Conservation (phyloP, 805 yeast species). For the Teunomyces tritomae region DNA sequence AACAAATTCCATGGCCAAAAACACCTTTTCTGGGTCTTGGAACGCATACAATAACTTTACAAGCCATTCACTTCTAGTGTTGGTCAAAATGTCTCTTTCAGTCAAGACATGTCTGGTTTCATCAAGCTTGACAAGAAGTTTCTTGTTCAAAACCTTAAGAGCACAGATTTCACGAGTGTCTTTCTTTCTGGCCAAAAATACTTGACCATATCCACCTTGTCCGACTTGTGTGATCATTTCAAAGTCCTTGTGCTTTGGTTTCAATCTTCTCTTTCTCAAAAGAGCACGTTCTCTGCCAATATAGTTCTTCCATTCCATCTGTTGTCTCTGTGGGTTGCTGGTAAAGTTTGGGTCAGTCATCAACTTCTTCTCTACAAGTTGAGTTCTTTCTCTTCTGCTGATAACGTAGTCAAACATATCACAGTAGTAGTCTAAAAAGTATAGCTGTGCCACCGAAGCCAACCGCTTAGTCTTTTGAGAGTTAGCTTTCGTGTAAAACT, state of each 20-base stretch:
- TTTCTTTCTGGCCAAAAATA: conserved; percentile 88
- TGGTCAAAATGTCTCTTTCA: conserved; percentile 95
- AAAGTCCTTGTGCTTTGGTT: conserved; percentile 92
- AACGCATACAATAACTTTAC: conserved; percentile 92
- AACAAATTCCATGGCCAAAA: conserved; percentile 98
- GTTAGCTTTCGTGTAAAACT: conserved; percentile 57
- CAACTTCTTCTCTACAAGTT: conserved; percentile 61
- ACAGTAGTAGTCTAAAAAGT: conserved; percentile 91
- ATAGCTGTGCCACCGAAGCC: conserved; percentile 90
- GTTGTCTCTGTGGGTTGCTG: conserved; percentile 31
- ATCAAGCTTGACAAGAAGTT: conserved; percentile 79
- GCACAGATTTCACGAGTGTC: conserved; percentile 97
- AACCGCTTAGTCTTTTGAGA: conserved; percentile 77
- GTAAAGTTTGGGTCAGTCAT: conserved; percentile 47
- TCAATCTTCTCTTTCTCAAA: conserved; percentile 82
- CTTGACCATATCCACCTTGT: conserved; percentile 99
- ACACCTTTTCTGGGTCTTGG: conserved; percentile 87
- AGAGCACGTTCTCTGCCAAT: conserved; percentile 79
- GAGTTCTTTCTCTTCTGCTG: conserved; percentile 77
- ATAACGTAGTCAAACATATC: conserved; percentile 93
- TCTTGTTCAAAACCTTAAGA: conserved; percentile 84
- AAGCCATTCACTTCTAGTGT: conserved; percentile 93
- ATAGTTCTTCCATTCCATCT: conserved; percentile 68
- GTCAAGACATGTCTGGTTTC: conserved; percentile 95
- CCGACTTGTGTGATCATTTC: conserved; percentile 98